These are phyloP conservation scores for Tuber calosporum DNA, from an alignment of 495 filamentous ascomycete genomes.

Conservation along the genomic window DNA sequence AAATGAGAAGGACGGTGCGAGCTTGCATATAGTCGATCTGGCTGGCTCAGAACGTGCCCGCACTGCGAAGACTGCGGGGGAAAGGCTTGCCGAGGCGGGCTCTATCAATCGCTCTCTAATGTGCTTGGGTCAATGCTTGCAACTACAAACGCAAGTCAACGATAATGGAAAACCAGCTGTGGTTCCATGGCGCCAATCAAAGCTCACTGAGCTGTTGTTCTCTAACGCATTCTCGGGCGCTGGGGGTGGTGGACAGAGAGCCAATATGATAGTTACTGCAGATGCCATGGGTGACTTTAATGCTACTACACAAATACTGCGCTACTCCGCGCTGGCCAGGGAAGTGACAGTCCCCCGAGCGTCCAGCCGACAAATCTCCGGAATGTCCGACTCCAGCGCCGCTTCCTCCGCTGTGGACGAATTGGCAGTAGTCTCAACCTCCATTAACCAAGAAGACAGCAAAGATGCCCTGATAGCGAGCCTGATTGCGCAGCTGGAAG, in stretches of 20 bases:
- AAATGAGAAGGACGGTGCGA: conserved; percentile 49
- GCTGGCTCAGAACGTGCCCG: conserved; percentile 90
- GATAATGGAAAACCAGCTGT: conserved; percentile 44
- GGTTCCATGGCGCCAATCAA: conserved; percentile 91
- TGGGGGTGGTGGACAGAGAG: conserved; percentile 47
- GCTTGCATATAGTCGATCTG: conserved; percentile 83
- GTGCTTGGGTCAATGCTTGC: conserved; percentile 95
- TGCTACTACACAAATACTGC: conserved; percentile 88
- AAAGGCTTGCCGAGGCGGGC: conserved; percentile 86
- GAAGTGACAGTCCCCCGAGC: conserved; percentile 82
- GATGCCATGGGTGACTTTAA: conserved; percentile 94
- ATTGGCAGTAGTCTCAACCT: conserved; percentile 45
- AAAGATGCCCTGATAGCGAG: conserved; percentile 64
- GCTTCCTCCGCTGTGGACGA: conserved; percentile 34
- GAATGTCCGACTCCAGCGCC: conserved; percentile 27
- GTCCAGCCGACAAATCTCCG: conserved; percentile 19
- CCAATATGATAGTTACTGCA: conserved; percentile 92
- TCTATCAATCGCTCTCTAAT: conserved; percentile 97
- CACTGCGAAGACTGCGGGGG: conserved; percentile 86
- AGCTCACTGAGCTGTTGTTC: conserved; percentile 91
- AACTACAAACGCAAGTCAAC: conserved; percentile 64
- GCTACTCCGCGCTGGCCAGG: conserved; percentile 86
- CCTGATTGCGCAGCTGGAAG: conserved; percentile 66
- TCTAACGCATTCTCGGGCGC: conserved; percentile 83
- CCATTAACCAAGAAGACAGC: conserved; percentile 46